Evolutionary conservation across 371 early-diverging fungal species (phyloP).

Genomic region (Mortierella sp.): DNA sequence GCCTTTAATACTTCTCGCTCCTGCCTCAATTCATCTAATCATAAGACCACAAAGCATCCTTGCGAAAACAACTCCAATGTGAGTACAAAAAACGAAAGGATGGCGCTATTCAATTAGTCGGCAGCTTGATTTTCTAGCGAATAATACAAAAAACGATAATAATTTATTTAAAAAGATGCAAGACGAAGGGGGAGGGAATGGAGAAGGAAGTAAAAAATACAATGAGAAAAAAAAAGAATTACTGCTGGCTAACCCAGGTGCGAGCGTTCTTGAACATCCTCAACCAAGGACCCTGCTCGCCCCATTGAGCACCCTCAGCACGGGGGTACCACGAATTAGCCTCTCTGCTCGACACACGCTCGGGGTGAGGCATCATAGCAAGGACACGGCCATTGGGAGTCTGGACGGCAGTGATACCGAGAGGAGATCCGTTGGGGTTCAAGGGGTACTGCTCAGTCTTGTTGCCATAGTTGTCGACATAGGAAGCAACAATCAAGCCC

Average conservation of each 20-base stretch:
- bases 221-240: not conserved
- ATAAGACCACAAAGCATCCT: too few species aligned
- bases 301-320: conserved; percentile 67
- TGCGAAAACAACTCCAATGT: too few species aligned
- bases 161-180: conserved; percentile 6
- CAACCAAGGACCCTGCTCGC: conserved; percentile 87
- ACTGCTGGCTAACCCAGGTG: conserved; percentile 74
- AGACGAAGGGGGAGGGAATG: not conserved
- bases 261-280: conserved; percentile 89
- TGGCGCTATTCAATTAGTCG: too few species aligned
- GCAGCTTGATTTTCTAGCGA: not conserved
- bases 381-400: conserved; percentile 91
- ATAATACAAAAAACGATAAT: not conserved
- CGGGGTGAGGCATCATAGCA: conserved; percentile 98
- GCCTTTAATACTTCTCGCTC: too few species aligned
- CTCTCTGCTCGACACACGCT: conserved; percentile 88
- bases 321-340: conserved; percentile 91
- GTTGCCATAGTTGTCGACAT: conserved; percentile 88
- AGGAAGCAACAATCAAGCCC: conserved; percentile 74
- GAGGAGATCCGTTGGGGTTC: conserved; percentile 96
- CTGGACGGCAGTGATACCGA: conserved; percentile 88
- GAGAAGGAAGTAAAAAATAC: not conserved
- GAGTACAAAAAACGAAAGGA: not conserved
- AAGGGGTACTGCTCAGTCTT: conserved; percentile 87
- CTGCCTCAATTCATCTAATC: too few species aligned